These are phyloP conservation scores for Claviceps humidiphila DNA, from an alignment of 2,329 filamentous ascomycete species.

Conservation along the genomic window DNA sequence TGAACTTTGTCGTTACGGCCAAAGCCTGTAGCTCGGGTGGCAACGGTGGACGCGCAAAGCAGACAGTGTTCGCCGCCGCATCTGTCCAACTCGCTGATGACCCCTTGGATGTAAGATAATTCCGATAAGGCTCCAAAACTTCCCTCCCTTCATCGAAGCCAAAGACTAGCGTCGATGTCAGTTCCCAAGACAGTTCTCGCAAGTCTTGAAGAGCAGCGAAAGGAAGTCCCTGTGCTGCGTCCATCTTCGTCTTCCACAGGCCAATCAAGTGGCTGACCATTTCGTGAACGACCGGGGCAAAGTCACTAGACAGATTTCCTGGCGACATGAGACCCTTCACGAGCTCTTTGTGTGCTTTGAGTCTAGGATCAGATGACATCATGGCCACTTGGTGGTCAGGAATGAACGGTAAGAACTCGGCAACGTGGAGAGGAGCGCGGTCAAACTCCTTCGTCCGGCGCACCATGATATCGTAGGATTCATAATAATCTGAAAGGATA, in stretches of 20 bases:
- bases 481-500: not conserved
- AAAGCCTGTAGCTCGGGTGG: not conserved
- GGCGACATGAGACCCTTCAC: slow-evolving; percentile 18
- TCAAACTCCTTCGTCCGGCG: not conserved
- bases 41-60: not conserved
- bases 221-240: slow-evolving; percentile 12
- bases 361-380: slow-evolving; percentile 12
- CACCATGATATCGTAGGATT: not conserved
- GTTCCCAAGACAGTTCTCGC: slow-evolving; percentile 16
- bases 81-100: not conserved
- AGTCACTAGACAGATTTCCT: slow-evolving; percentile 13
- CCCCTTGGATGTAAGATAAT: not conserved
- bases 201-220: slow-evolving; percentile 19
- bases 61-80: not conserved
- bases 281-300: slow-evolving; percentile 17
- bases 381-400: slow-evolving; percentile 16
- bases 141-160: not conserved
- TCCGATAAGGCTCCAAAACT: not conserved
- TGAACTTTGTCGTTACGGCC: not conserved
- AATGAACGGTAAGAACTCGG: not conserved
- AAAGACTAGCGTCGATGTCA: slow-evolving; percentile 10
- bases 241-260: slow-evolving; percentile 18
- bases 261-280: slow-evolving; percentile 16
- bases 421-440: not conserved
- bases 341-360: slow-evolving; percentile 16